phyloP scores from a whole-genome alignment of 2,329 filamentous ascomycete genomes.

The Allantophomopsis lycopodina region DNA sequence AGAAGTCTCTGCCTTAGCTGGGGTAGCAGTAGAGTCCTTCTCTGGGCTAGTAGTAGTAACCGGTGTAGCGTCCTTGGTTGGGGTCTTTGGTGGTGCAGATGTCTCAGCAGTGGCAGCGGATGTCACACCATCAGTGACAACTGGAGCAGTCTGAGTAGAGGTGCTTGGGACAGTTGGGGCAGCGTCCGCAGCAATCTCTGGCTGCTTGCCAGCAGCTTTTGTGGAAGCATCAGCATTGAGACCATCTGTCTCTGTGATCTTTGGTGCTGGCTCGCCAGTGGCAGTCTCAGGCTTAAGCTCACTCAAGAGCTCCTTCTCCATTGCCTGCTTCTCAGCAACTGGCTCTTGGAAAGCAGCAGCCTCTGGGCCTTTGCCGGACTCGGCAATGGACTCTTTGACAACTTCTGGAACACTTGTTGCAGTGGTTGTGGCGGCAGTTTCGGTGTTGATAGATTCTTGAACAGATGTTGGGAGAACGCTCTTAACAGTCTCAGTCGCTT shows the following conservation, averaged over 20 bases:
- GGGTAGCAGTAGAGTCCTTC: slow-evolving; percentile 9
- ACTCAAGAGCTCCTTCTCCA: slow-evolving; percentile 62
- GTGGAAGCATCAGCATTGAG: slow-evolving; percentile 20
- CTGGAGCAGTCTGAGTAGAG: slow-evolving; percentile 4
- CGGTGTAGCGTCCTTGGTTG: slow-evolving; percentile 6
- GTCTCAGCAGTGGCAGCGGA: slow-evolving; percentile 6
- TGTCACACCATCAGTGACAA: slow-evolving; percentile 9
- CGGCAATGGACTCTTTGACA: slow-evolving; percentile 42
- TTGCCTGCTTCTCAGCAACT: slow-evolving; percentile 60
- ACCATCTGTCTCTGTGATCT: slow-evolving; percentile 22
- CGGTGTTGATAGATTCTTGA: slow-evolving; percentile 30
- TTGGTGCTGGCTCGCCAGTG: slow-evolving; percentile 16
- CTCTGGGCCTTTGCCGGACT: slow-evolving; percentile 51
- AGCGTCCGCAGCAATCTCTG: slow-evolving; percentile 11
- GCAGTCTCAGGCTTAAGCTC: slow-evolving; percentile 34
- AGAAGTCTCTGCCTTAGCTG: slow-evolving; percentile 3
- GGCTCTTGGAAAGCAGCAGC: slow-evolving; percentile 54
- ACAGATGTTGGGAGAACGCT: slow-evolving; percentile 19
- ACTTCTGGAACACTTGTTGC: slow-evolving; percentile 37
- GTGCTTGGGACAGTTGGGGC: slow-evolving; percentile 16
- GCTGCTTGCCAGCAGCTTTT: background rate
- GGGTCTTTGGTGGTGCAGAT: slow-evolving; percentile 8
- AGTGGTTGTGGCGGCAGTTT: slow-evolving; percentile 27
- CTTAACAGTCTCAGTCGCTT: slow-evolving; percentile 17
- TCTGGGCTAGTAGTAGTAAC: too few relatives aligned